A percentile compares a stretch with the other conserved stretches of the same genome.
Evolutionary conservation across 495 filamentous ascomycete genomes (phyloP).

Genomic region (Parathielavia appendiculata): DNA sequence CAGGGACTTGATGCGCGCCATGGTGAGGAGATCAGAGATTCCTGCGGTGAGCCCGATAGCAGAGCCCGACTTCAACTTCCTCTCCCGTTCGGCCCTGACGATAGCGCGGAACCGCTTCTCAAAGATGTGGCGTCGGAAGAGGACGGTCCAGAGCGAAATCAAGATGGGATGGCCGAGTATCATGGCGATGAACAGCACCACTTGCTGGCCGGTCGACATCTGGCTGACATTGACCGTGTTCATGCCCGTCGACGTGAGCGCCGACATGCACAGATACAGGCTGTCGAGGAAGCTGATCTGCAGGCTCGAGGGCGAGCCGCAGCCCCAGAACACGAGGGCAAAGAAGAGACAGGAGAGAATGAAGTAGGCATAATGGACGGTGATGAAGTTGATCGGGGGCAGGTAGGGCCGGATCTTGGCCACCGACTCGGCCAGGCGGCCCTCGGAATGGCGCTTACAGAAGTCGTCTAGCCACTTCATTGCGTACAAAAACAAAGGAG

Average conservation of each 20-base stretch:
- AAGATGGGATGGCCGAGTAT: slow-evolving; percentile 69
- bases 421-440: slow-evolving; percentile 1
- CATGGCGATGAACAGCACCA: slow-evolving; percentile 66
- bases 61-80: slow-evolving; percentile 14
- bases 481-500: not conserved
- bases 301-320: slow-evolving; percentile 44
- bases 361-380: slow-evolving; percentile 69
- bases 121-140: slow-evolving; percentile 65
- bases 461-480: slow-evolving; percentile 1
- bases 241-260: slow-evolving; percentile 77
- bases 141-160: slow-evolving; percentile 57
- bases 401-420: slow-evolving; percentile 28
- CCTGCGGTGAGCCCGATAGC: not conserved
- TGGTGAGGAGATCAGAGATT: slow-evolving; percentile 6
- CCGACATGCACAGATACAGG: slow-evolving; percentile 68
- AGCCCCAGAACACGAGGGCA: slow-evolving; percentile 69
- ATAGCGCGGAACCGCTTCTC: slow-evolving; percentile 60
- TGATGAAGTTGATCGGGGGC: slow-evolving; percentile 70
- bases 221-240: slow-evolving; percentile 63
- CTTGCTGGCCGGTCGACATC: slow-evolving; percentile 74
- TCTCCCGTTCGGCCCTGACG: slow-evolving; percentile 45
- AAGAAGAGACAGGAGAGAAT: slow-evolving; percentile 57
- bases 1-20: slow-evolving; percentile 17
- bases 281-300: slow-evolving; percentile 69
- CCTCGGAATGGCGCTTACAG: not conserved